These are phyloP conservation scores for Reutealis trisperma DNA, from an alignment of 345 rosid species.

Conservation along the genomic window DNA sequence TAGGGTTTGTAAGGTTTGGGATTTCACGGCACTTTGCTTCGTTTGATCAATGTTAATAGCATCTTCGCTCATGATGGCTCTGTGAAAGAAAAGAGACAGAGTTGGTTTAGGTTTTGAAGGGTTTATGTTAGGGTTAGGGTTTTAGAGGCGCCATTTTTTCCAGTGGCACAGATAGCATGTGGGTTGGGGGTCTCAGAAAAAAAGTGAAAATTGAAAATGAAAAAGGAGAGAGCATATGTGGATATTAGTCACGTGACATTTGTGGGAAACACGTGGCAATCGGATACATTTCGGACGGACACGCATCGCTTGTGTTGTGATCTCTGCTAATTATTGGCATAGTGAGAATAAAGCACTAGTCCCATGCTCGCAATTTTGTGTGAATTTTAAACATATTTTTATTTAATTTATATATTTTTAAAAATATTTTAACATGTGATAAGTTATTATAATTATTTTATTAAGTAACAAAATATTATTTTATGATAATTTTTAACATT, in stretches of 20 bases:
- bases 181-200: background rate
- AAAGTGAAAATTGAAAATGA: background rate
- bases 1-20: conserved; percentile 40
- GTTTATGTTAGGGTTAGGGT: conserved; percentile 24
- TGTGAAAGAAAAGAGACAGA: background rate
- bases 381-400: too few relatives aligned
- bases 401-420: too few relatives aligned
- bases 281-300: background rate
- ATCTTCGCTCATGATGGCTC: conserved; percentile 14
- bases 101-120: background rate
- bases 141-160: conserved; percentile 1
- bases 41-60: conserved; percentile 15
- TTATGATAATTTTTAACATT: too few relatives aligned
- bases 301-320: background rate
- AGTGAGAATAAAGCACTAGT: too few relatives aligned
- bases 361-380: too few relatives aligned
- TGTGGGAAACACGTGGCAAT: conserved; percentile 4
- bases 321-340: too few relatives aligned
- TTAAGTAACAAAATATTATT: too few relatives aligned
- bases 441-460: too few relatives aligned
- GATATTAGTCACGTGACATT: conserved; percentile 5
- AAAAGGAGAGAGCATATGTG: background rate
- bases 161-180: background rate
- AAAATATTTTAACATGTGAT: too few relatives aligned
- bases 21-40: conserved; percentile 20